Evolutionary conservation across 306 rosid species (phyloP), one percentile per base, ranked within the genome.

Genomic region (Abrus precatorius): DNA sequence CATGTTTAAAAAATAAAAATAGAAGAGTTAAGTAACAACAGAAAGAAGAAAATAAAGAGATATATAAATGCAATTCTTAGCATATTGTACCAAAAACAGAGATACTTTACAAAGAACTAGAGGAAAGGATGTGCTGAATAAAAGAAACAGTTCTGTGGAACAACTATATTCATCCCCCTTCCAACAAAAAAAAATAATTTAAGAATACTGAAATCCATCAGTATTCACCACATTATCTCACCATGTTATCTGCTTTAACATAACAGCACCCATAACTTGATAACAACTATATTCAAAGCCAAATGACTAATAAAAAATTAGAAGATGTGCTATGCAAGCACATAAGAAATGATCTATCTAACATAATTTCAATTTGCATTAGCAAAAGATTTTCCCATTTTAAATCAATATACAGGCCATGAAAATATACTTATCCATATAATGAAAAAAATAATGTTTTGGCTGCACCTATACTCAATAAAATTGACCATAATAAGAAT

Each of bases 1-100:
- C 9, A 84, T 45, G 13, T 65, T 77, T 66, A 63, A 8, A 76
- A 64, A 63, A 48, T 69, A 40, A 72, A 78, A 36, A 67, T 1
- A 27, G 6, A 56, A 48, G 66, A 65, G 52, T 32, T 5, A 61
- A 30, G 72, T 6, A 62, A 36, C 73, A 62, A 74, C 38, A 28
- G 20, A 49, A 52, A 14, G 27, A 13, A 32, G 36, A 69, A 65
- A 2, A 50, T 20, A 20, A 20, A 43, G 20, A 20, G 20, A 20
- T 20, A 59, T 49, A 72, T 40, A 34, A 14, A 68, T 32, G 62
- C 38, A 70, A 27, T 64, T 64, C 60, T 20, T 61, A 62, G 44
- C 34, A 69, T 43, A 50, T 50, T 75, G 75, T 44, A 66, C 44
- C 57, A 0, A 71, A 54, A 57, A 43, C 41, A 8, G 12, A 45